These are phyloP conservation scores for Bryoerythrophyllum caledonicum DNA, from an alignment of 225 moss, liverwort and hornwort genomes.

Conservation along the genomic window DNA sequence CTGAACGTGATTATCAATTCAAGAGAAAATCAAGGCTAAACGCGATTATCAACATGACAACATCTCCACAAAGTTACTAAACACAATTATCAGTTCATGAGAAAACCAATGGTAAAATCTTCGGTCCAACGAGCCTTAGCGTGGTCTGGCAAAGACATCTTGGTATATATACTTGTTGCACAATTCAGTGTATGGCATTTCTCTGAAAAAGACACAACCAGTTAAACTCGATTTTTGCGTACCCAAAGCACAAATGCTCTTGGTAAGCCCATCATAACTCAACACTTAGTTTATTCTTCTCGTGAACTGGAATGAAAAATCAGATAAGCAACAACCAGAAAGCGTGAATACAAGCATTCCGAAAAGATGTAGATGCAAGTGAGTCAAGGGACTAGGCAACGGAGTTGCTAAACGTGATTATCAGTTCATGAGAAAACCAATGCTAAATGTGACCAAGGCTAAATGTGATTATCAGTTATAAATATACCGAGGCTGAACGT, in stretches of 20 bases:
- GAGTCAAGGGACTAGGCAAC: neutral
- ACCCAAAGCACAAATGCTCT: slow-evolving; percentile 11
- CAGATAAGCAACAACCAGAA: slow-evolving; percentile 20
- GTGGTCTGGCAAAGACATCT: slow-evolving; percentile 48
- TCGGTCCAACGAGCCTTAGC: slow-evolving; percentile 90
- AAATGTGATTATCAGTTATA: too few species aligned
- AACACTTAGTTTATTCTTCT: neutral
- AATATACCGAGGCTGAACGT: too few species aligned
- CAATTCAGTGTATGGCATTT: slow-evolving; percentile 79
- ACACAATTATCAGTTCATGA: too few species aligned
- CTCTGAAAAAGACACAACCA: slow-evolving; percentile 42
- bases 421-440: too few species aligned
- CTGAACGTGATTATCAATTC: too few species aligned
- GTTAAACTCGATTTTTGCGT: slow-evolving; percentile 12
- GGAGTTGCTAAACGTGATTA: too few species aligned
- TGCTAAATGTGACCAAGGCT: too few species aligned
- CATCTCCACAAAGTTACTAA: too few species aligned
- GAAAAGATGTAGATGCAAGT: neutral
- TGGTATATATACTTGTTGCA: slow-evolving; percentile 79
- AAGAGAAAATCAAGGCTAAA: too few species aligned
- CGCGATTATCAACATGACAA: too few species aligned
- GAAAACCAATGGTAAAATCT: slow-evolving; percentile 82
- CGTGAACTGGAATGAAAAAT: slow-evolving; percentile 2
- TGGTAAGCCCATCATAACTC: slow-evolving; percentile 6
- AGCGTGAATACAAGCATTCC: slow-evolving; percentile 1